These are phyloP conservation scores for Fusarium subglutinans DNA, from an alignment of 2,329 filamentous ascomycete genomes.

Conservation along the genomic window DNA sequence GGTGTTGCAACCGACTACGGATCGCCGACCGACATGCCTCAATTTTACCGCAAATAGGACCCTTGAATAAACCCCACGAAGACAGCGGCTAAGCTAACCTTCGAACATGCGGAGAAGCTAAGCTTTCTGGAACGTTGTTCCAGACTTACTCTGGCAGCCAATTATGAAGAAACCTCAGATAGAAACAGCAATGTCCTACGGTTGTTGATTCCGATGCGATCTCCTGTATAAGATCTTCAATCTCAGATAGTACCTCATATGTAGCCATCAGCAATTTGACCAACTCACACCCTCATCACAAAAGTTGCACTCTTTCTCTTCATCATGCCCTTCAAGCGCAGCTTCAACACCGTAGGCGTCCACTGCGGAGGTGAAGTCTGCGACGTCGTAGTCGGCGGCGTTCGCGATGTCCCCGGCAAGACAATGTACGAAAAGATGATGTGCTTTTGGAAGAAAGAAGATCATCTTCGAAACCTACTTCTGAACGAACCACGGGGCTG, in stretches of 20 bases:
- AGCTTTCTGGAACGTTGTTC: background rate
- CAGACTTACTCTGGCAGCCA: background rate
- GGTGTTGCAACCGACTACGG: background rate
- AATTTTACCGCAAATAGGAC: background rate
- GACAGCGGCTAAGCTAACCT: background rate
- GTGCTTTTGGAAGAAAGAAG: slow-evolving; percentile 23
- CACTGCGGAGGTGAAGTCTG: slow-evolving; percentile 33
- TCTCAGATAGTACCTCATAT: too few species aligned
- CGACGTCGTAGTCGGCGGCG: slow-evolving; percentile 30
- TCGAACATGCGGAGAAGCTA: background rate
- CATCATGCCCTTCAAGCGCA: slow-evolving; percentile 26
- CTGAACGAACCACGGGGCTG: slow-evolving; percentile 28
- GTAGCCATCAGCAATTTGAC: too few species aligned
- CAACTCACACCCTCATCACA: too few species aligned
- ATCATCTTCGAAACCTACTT: slow-evolving; percentile 20
- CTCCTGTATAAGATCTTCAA: background rate
- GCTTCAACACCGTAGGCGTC: slow-evolving; percentile 32
- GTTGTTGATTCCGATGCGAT: background rate
- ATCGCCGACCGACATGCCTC: background rate
- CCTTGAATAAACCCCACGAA: background rate
- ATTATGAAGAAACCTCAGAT: background rate
- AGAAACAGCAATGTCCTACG: background rate
- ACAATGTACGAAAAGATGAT: slow-evolving; percentile 36
- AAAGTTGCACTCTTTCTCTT: too few species aligned
- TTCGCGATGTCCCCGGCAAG: slow-evolving; percentile 27